Base-by-base conservation (phyloP, 1,284 basidiomycete genomes). In the Sanghuangporus sanghuang region DNA sequence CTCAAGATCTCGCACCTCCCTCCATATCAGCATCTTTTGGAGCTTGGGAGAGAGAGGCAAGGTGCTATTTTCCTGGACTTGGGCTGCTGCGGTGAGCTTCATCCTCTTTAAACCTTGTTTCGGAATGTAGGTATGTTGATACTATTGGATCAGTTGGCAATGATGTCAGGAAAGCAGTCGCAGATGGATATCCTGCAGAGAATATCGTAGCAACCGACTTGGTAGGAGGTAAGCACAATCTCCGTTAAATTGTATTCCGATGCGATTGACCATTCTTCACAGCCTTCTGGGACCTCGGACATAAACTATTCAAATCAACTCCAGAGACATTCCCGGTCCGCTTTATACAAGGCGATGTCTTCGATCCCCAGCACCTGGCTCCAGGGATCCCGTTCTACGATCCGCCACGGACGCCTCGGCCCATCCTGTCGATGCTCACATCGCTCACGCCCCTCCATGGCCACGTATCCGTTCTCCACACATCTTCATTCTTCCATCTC, bases 401-500 rank as follows among this genome's bases (percentile, higher is more conserved):
- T 2, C 59, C 68, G 1, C 69, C 73, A 2, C 62, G 66, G 0
- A 67, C 67, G 0, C 68, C 69, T 2, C 70, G 72, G 1, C 75
- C 77, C 14, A 69, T 70, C 36, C 69, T 81, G 5, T 66, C 67
- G 9, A 57, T 64, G 6, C 65, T 82, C 21, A 76, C 70, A 6
- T 57, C 64, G 14, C 73, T 83, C 46, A 80, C 73, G 16, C 76
- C 77, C 1, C 74, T 84, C 0, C 76, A 74, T 49, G 78, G 79
- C 3, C 76, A 76, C 57, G 70, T 80, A 44, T 77, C 80, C 7
- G 79, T 75, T 11, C 79, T 85, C 39, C 77, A 81, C 67, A 75
- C 77, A 6, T 79, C 79, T 9, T 70, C 77, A 1, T 77, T 84
- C 69, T 84, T 84, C 72, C 82, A 85, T 67, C 74, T 84, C 36